Evolutionary conservation across 768 basidiomycete genomes (phyloP).

Genomic region (Macrolepiota fuliginosa): DNA sequence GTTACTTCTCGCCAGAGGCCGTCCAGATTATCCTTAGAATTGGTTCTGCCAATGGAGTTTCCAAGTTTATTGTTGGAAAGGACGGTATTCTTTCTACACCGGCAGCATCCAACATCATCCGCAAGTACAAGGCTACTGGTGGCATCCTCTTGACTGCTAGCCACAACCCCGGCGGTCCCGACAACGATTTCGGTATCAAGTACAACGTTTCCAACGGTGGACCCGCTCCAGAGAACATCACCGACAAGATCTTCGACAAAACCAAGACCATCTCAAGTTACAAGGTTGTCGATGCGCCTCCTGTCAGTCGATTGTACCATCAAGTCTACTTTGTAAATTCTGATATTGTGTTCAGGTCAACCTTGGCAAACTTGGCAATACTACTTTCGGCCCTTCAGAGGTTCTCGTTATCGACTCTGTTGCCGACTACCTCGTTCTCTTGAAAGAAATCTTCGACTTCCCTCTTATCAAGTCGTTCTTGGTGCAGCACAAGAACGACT

Average conservation of each 20-base stretch:
- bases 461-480: slow-evolving; percentile 89
- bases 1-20: slow-evolving; percentile 83
- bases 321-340: slow-evolving; percentile 1
- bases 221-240: slow-evolving; percentile 94
- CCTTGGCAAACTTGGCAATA: slow-evolving; percentile 78
- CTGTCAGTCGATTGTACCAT: slow-evolving; percentile 45
- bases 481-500: slow-evolving; percentile 58
- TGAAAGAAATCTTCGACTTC: slow-evolving; percentile 94
- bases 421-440: slow-evolving; percentile 77
- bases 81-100: slow-evolving; percentile 94
- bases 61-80: slow-evolving; percentile 89
- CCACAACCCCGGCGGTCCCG: slow-evolving; percentile 98
- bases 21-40: slow-evolving; percentile 93
- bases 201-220: slow-evolving; percentile 98
- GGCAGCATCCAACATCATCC: slow-evolving; percentile 93
- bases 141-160: slow-evolving; percentile 96
- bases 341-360: slow-evolving; percentile 54
- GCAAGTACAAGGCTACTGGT: slow-evolving; percentile 94
- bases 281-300: slow-evolving; percentile 75
- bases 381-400: slow-evolving; percentile 75
- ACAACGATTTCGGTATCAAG: slow-evolving; percentile 99
- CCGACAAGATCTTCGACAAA: slow-evolving; percentile 91
- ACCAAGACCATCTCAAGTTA: slow-evolving; percentile 86
- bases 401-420: slow-evolving; percentile 96
- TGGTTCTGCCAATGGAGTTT: slow-evolving; percentile 91